Evolutionary conservation across 257 asterid genomes (phyloP), one percentile per base, ranked within the genome.

Genomic region (Marsdenia floribunda): DNA sequence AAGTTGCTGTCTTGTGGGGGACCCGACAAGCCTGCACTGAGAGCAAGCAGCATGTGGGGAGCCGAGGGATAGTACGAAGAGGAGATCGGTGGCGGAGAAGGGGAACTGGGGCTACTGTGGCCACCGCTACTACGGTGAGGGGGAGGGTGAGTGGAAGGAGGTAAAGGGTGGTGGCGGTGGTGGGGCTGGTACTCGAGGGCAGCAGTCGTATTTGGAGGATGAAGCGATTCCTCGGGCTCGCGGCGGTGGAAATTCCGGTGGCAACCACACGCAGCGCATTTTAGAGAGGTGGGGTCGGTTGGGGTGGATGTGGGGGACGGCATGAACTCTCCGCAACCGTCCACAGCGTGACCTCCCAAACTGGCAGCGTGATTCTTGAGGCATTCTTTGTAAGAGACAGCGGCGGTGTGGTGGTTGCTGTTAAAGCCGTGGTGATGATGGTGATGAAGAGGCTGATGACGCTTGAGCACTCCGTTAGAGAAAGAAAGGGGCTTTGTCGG

Each of bases 181-280:
- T 81, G 97, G 11, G 97, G 96, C 68, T 87, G 93, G 89, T 86
- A 92, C 75, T 91, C 96, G 14, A 92, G 85, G 13, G 91, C 90
- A 5, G 96, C 86, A 2, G 81, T 38, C 8, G 90, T 72, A 68
- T 66, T 75, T 0, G 89, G 86, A 3, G 80, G 85, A 0, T 80
- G 80, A 54, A 78, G 67, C 0, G 82, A 83, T 4, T 85, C 93
- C 2, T 92, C 97, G 1, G 93, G 90, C 73, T 92, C 98, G 0
- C 98, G 97, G 82, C 98, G 97, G 86, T 94, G 98, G 90, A 94
- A 94, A 66, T 90, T 94, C 35, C 97, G 96, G 89, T 94, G 99
- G 82, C 99, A 95, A 1, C 97, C 97, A 74, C 98, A 95, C 2
- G 97, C 99, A 22, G 99, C 97, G 88, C 99, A 95, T 85, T 86